Base-by-base conservation (phyloP, 2,329 filamentous ascomycete genomes). In the Zalaria sp. region DNA sequence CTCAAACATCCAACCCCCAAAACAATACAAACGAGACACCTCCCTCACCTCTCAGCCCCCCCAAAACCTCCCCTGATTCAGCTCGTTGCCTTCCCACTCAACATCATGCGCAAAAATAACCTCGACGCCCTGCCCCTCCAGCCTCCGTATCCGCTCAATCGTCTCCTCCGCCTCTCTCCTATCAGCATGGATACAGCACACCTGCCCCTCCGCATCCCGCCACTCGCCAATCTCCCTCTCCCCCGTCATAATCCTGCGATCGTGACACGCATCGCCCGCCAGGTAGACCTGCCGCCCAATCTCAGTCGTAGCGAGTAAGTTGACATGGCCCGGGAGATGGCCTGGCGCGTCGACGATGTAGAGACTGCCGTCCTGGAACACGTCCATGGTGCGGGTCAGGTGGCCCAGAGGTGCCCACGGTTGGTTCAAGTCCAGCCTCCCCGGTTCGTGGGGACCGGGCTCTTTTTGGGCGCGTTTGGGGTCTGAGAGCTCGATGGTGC, bases 201-300 rank as follows among this genome's bases (percentile, higher is more conserved):
- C 36, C 3, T 60, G 58, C 1, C 69, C 69, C 25, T 54, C 55
- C 2, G 60, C 61, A 47, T 71, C 65, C 37, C 65, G 58, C 54
- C 69, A 75, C 41, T 65, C 53, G 2, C 69, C 72, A 40, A 76
- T 69, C 0, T 58, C 65, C 47, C 63, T 70, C 51, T 74, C 69
- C 0, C 69, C 69, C 1, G 55, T 65, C 51, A 75, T 51, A 2
- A 75, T 61, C 34, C 72, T 52, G 1, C 56, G 55, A 50, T 75
- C 69, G 47, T 76, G 72, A 45, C 67, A 75, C 28, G 66, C 66
- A 49, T 76, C 72, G 0, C 70, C 72, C 5, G 63, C 67, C 0
- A 76, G 61, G 48, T 67, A 69, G 1, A 72, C 56, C 58, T 67
- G 72, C 34, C 59, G 61, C 36, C 49, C 42, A 4, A 57, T 52